Conservation (phyloP, 31 red algal genomes). For the Odonthalia washingtoniensis region DNA sequence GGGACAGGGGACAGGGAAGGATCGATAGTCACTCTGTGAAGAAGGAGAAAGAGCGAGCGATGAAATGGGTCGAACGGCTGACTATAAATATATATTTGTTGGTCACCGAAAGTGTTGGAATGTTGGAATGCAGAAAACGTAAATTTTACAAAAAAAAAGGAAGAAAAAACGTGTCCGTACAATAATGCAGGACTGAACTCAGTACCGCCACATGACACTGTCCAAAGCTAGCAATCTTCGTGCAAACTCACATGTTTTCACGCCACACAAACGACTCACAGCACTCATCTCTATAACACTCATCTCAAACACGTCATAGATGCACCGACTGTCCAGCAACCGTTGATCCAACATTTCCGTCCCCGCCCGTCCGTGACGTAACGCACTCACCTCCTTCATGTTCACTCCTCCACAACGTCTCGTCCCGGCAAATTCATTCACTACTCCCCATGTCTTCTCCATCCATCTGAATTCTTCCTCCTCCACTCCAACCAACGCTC, state of each 20-base stretch:
- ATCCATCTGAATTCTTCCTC: conserved; percentile 67
- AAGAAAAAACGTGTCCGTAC: too few relatives aligned
- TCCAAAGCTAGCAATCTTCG: conserved; percentile 58
- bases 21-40: too few relatives aligned
- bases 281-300: conserved; percentile 55
- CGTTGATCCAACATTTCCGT: conserved; percentile 62
- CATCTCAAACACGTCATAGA: conserved; percentile 66
- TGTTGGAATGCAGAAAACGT: too few relatives aligned
- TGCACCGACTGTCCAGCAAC: conserved; percentile 55
- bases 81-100: too few relatives aligned
- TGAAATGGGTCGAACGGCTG: too few relatives aligned
- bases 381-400: conserved; percentile 50
- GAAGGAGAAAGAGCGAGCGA: too few relatives aligned
- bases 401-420: conserved; percentile 59
- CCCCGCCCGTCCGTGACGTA: conserved; percentile 54
- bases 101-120: too few relatives aligned
- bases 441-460: conserved; percentile 16
- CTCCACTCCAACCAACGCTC: conserved; percentile 63
- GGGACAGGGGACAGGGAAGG: too few relatives aligned
- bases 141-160: too few relatives aligned
- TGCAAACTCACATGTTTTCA: conserved; percentile 11
- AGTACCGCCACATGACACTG: conserved; percentile 52
- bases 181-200: neutral
- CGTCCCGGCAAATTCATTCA: conserved; percentile 39
- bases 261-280: conserved; percentile 30